Evolutionary conservation across 768 basidiomycete species (phyloP), one percentile per base, ranked within the genome.

Genomic region (Boletus rubescentipes): DNA sequence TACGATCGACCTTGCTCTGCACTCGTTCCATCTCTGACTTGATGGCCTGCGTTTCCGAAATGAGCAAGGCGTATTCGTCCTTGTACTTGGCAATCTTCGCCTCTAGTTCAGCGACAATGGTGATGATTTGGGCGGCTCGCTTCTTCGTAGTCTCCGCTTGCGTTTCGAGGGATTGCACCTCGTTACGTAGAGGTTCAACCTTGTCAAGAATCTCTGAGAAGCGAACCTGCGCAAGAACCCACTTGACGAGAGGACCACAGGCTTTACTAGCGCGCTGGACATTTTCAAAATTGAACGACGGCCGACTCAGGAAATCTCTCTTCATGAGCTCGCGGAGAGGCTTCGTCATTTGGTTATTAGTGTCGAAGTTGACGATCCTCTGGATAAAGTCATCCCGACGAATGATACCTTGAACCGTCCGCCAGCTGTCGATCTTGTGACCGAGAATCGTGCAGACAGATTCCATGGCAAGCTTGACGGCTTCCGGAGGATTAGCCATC

Each of bases 401-500:
- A 61, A 98, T 93, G 72, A 98, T 91, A 55, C 86, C 86, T 70
- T 98, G 95, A 9, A 99, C 93, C 2, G 94, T 84, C 57, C 92
- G 86, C 97, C 97, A 99, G 67, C 86, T 86, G 65, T 99, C 97
- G 64, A 98, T 91, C 72, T 93, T 93, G 75, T 98, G 92, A 8
- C 97, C 97, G 20, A 99, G 85, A 42, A 97, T 79, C 14, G 91
- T 94, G 71, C 97, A 98, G 37, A 97, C 96, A 2, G 95, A 97
- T 67, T 98, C 97, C 94, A 98, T 98, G 15, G 97, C 93, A 41
- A 96, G 73, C 71, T 98, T 98, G 61, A 98, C 95, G 5, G 92
- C 89, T 69, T 98, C 97, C 0, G 97, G 97, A 42, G 97, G 97
- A 66, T 98, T 98, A 40, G 93, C 91, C 95, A 99, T 98, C 10